Conservation (phyloP, 2,329 filamentous ascomycete species). For the Zopfia rhizophila region DNA sequence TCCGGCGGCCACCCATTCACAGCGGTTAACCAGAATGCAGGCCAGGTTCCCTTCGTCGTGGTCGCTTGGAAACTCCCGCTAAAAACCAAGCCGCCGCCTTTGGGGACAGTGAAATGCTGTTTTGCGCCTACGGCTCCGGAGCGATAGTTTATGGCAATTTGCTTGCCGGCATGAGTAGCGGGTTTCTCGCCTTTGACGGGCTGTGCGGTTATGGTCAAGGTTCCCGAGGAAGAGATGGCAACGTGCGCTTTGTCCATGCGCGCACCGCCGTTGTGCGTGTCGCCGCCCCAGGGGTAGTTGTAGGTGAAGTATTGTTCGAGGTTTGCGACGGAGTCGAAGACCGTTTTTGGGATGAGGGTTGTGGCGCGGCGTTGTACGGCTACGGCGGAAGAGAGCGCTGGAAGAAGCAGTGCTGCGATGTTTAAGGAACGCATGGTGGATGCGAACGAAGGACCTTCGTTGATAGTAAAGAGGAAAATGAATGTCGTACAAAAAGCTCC, state of each 20-base stretch:
- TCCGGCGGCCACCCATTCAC: slow-evolving; percentile 68
- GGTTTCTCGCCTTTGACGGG: slow-evolving; percentile 55
- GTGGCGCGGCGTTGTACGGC: too few species aligned
- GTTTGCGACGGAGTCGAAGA: slow-evolving; percentile 43
- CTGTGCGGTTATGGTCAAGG: slow-evolving; percentile 61
- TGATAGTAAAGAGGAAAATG: too few species aligned
- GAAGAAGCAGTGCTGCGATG: too few species aligned
- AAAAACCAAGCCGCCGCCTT: slow-evolving; percentile 53
- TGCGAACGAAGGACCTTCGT: too few species aligned
- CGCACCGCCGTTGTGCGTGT: slow-evolving; percentile 66
- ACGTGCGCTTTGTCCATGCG: slow-evolving; percentile 64
- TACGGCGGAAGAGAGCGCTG: too few species aligned
- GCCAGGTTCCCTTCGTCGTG: slow-evolving; percentile 61
- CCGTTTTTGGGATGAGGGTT: slow-evolving; percentile 38
- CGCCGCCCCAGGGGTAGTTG: slow-evolving; percentile 68
- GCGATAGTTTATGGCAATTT: slow-evolving; percentile 62
- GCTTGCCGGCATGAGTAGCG: slow-evolving; percentile 40
- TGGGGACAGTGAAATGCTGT: slow-evolving; percentile 53
- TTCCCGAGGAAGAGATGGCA: slow-evolving; percentile 49
- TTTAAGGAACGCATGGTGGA: too few species aligned
- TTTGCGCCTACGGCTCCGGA: slow-evolving; percentile 60
- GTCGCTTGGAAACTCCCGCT: slow-evolving; percentile 53
- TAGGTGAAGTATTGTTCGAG: slow-evolving; percentile 59
- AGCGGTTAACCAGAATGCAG: slow-evolving; percentile 68
- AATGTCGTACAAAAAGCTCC: too few species aligned